These are phyloP conservation scores for Kalmanozyma brasiliensis DNA, from an alignment of 1,284 basidiomycete genomes.

Conservation along the genomic window DNA sequence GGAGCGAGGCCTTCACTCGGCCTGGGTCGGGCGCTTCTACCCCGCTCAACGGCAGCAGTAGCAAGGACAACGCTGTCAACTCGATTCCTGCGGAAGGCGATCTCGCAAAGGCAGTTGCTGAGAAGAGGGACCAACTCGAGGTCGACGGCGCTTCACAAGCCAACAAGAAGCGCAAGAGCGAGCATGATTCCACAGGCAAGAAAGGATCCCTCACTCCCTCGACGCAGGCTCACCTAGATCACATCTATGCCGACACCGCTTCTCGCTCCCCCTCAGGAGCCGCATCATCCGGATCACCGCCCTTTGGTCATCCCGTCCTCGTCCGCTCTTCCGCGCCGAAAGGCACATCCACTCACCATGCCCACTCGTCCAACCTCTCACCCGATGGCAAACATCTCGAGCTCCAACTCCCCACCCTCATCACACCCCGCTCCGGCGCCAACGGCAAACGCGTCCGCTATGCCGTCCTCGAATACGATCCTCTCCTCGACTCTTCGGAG, in stretches of 20 bases:
- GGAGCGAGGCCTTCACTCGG: conserved; percentile 57
- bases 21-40: conserved; percentile 49
- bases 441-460: conserved; percentile 55
- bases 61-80: neutral
- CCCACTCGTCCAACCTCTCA: conserved; percentile 34
- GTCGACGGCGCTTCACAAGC: conserved; percentile 12
- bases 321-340: conserved; percentile 53
- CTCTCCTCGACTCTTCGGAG: conserved; percentile 85
- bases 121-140: conserved; percentile 10
- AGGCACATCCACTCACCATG: conserved; percentile 54
- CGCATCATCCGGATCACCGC: conserved; percentile 19
- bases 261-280: conserved; percentile 20
- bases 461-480: conserved; percentile 63
- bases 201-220: conserved; percentile 19
- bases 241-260: conserved; percentile 31
- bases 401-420: conserved; percentile 56
- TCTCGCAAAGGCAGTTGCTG: conserved; percentile 22
- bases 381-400: conserved; percentile 51
- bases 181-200: conserved; percentile 7
- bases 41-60: conserved; percentile 11
- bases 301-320: conserved; percentile 45
- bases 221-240: conserved; percentile 30
- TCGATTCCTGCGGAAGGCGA: conserved; percentile 7
- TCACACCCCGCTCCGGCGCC: conserved; percentile 50
- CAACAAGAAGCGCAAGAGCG: conserved; percentile 24